Percentiles rank a stretch among this genome's conserved stretches.
Conservation (phyloP, 2,329 filamentous ascomycete species). For the Alternaria sp. region DNA sequence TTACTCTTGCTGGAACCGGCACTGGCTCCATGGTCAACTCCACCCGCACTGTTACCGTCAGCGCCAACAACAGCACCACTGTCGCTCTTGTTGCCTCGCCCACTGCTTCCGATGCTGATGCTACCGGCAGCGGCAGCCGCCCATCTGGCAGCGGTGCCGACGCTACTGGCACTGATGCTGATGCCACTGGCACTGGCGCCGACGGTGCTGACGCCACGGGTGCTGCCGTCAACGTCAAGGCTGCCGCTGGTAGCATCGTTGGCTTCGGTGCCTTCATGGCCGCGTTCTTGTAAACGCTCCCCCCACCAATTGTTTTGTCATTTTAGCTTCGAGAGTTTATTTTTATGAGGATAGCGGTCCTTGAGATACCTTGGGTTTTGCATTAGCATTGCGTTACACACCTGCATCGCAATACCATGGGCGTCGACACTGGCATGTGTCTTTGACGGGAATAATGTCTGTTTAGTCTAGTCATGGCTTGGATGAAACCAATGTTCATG, state of each 20-base stretch:
- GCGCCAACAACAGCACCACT: slow-evolving; percentile 45
- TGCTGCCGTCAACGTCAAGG: slow-evolving; percentile 37
- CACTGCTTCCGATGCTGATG: slow-evolving; percentile 12
- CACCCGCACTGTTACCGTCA: slow-evolving; percentile 40
- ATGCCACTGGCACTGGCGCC: slow-evolving; percentile 21
- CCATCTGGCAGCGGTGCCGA: slow-evolving; percentile 15
- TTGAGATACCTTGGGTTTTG: slow-evolving; percentile 42
- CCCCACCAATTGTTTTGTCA: not conserved
- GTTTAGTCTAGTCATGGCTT: slow-evolving; percentile 10
- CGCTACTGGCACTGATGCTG: slow-evolving; percentile 21
- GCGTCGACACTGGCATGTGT: slow-evolving; percentile 32
- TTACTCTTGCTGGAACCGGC: slow-evolving; percentile 33
- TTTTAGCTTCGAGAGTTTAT: not conserved
- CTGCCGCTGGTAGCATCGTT: slow-evolving; percentile 34
- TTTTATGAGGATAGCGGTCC: slow-evolving; percentile 26
- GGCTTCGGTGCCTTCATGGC: slow-evolving; percentile 46
- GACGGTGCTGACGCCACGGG: slow-evolving; percentile 18
- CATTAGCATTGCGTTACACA: slow-evolving; percentile 21
- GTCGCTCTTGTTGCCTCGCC: slow-evolving; percentile 23
- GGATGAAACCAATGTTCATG: slow-evolving; percentile 6
- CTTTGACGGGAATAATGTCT: slow-evolving; percentile 17
- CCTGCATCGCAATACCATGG: slow-evolving; percentile 17
- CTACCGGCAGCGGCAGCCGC: slow-evolving; percentile 14
- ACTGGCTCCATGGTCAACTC: slow-evolving; percentile 34
- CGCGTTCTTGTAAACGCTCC: slow-evolving; percentile 44